phyloP scores from a whole-genome alignment of 1,284 basidiomycete genomes.

The Xerocomus nothofagi region DNA sequence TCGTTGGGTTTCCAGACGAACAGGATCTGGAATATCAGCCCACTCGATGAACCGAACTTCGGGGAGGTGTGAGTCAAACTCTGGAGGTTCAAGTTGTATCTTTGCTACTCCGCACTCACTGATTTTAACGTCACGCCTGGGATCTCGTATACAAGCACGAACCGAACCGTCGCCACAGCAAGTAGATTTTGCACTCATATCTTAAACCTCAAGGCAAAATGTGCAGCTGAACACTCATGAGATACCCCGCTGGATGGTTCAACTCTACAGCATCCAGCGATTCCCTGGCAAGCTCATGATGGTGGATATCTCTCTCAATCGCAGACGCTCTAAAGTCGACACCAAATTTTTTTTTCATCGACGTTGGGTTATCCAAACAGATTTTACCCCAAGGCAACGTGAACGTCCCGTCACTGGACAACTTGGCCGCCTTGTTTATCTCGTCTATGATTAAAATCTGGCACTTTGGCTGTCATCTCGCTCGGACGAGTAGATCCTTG shows the following conservation, averaged over 20 bases:
- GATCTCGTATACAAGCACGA: background rate
- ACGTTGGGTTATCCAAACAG: background rate
- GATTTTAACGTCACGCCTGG: background rate
- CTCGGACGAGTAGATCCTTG: too few relatives aligned
- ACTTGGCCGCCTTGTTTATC: background rate
- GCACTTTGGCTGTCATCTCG: too few relatives aligned
- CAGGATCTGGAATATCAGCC: background rate
- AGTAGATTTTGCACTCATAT: background rate
- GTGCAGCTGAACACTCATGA: background rate
- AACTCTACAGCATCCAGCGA: background rate
- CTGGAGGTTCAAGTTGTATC: background rate
- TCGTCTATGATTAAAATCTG: too few relatives aligned
- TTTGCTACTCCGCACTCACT: accelerated
- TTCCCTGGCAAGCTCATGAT: background rate
- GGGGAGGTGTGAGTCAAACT: background rate
- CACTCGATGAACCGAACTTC: background rate
- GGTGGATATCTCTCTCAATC: background rate
- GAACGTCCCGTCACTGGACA: background rate
- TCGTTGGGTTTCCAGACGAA: conserved; percentile 6
- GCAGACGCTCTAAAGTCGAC: background rate
- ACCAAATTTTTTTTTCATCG: background rate
- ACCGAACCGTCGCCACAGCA: background rate
- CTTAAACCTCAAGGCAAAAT: background rate
- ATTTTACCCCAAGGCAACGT: background rate
- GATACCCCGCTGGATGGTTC: background rate